Conservation (phyloP, 768 basidiomycete genomes). For the Amyloporia xantha region DNA sequence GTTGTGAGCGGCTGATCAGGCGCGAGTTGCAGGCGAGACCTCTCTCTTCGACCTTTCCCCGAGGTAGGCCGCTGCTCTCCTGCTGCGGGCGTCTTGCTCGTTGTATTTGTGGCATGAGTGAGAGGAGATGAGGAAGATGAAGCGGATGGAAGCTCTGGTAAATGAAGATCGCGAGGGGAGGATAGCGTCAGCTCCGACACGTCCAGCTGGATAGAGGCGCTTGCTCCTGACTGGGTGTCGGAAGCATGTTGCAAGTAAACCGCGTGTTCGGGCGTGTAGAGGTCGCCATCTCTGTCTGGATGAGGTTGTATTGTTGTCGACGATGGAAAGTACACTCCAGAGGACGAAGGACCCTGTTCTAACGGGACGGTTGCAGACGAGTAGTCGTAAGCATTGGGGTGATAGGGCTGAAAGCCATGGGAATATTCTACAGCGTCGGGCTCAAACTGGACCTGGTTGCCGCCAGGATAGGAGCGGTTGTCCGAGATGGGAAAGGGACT, state of each 20-base stretch:
- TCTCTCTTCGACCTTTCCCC: slow-evolving; percentile 22
- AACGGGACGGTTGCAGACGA: too few species aligned
- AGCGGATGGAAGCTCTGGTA: background rate
- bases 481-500: slow-evolving; percentile 12
- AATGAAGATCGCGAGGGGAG: background rate
- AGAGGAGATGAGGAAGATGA: background rate
- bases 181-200: background rate
- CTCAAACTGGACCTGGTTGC: background rate
- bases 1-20: slow-evolving; percentile 76
- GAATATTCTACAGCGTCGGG: background rate
- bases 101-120: too few species aligned
- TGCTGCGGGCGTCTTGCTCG: background rate
- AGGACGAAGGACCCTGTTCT: too few species aligned
- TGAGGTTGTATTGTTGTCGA: too few species aligned
- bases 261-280: too few species aligned
- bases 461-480: slow-evolving; percentile 10
- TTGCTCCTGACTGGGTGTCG: too few species aligned
- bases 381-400: background rate
- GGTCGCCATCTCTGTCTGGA: too few species aligned
- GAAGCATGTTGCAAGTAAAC: too few species aligned
- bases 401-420: background rate
- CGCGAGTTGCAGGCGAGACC: slow-evolving; percentile 59
- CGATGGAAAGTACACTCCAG: too few species aligned
- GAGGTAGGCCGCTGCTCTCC: background rate
- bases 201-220: background rate